These are phyloP conservation scores for Auricularia cornea DNA, from an alignment of 768 basidiomycete genomes.

Conservation along the genomic window DNA sequence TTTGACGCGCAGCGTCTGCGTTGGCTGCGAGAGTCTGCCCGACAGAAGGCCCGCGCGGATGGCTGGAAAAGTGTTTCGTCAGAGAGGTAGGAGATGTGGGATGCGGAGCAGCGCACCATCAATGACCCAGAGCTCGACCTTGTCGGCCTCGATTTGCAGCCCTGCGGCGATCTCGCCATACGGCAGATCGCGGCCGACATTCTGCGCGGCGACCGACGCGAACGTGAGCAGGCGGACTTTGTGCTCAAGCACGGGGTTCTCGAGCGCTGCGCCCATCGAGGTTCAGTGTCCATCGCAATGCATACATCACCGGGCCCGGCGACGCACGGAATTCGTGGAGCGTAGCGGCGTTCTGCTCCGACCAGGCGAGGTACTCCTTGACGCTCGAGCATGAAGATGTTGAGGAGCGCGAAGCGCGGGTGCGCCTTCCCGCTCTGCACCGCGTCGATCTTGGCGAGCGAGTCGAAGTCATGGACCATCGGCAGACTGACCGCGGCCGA, in stretches of 20 bases:
- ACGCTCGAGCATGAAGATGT: constrained; percentile 63
- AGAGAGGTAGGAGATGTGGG: background rate
- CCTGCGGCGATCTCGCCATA: constrained; percentile 62
- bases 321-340: constrained; percentile 55
- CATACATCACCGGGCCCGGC: background rate
- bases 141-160: constrained; percentile 51
- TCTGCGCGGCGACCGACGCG: constrained; percentile 66
- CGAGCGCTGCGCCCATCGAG: constrained; percentile 37
- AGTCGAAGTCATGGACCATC: constrained; percentile 70
- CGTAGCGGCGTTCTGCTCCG: constrained; percentile 35
- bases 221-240: constrained; percentile 76
- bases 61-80: constrained; percentile 36
- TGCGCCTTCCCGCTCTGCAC: constrained; percentile 58
- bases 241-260: constrained; percentile 52
- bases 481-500: constrained; percentile 58
- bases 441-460: constrained; percentile 67
- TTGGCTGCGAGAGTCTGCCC: constrained; percentile 77
- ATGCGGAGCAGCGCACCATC: constrained; percentile 44
- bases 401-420: constrained; percentile 63
- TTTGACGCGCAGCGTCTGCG: constrained; percentile 62
- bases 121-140: constrained; percentile 84
- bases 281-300: background rate
- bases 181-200: constrained; percentile 63
- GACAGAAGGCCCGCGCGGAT: constrained; percentile 73
- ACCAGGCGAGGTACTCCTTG: constrained; percentile 56